Evolutionary conservation across 108 stramenopile species (phyloP).

Genomic region (Cyclostephanos invisitatus): DNA sequence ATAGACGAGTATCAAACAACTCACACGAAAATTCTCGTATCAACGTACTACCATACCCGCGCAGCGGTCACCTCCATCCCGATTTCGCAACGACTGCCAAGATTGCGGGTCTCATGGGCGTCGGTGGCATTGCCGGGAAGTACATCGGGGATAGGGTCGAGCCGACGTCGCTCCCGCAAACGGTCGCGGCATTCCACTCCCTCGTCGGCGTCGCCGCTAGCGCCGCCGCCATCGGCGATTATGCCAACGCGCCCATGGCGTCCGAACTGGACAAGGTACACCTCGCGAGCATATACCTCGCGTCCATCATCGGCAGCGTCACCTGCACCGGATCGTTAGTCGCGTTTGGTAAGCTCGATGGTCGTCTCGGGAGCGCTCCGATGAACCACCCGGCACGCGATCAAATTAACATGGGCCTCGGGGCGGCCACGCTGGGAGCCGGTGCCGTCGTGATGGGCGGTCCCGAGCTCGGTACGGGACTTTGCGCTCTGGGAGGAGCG

Average conservation of each 20-base stretch:
- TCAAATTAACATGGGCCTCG: conserved; percentile 93
- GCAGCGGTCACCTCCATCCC: conserved; percentile 76
- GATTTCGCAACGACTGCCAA: conserved; percentile 69
- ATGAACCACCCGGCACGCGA: conserved; percentile 78
- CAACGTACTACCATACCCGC: neutral
- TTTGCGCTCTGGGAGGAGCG: conserved; percentile 82
- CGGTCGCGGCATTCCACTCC: conserved; percentile 98
- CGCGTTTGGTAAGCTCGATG: conserved; percentile 98
- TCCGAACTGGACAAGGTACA: conserved; percentile 80
- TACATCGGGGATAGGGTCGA: conserved; percentile 88
- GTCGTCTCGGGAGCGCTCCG: conserved; percentile 72
- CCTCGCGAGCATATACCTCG: conserved; percentile 91
- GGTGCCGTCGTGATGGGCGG: conserved; percentile 86
- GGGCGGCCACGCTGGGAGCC: conserved; percentile 88
- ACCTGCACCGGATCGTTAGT: conserved; percentile 98
- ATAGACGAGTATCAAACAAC: neutral
- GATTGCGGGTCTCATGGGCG: conserved; percentile 86
- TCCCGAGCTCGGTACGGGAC: conserved; percentile 71
- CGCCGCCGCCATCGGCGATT: conserved; percentile 90
- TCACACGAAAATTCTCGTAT: neutral
- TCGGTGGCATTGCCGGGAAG: conserved; percentile 91
- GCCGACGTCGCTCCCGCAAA: conserved; percentile 97
- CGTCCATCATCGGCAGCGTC: conserved; percentile 94
- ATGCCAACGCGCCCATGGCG: conserved; percentile 70
- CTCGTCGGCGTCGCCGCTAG: conserved; percentile 94